These are phyloP conservation scores for Fibroporia radiculosa DNA, from an alignment of 768 basidiomycete genomes.

Conservation along the genomic window DNA sequence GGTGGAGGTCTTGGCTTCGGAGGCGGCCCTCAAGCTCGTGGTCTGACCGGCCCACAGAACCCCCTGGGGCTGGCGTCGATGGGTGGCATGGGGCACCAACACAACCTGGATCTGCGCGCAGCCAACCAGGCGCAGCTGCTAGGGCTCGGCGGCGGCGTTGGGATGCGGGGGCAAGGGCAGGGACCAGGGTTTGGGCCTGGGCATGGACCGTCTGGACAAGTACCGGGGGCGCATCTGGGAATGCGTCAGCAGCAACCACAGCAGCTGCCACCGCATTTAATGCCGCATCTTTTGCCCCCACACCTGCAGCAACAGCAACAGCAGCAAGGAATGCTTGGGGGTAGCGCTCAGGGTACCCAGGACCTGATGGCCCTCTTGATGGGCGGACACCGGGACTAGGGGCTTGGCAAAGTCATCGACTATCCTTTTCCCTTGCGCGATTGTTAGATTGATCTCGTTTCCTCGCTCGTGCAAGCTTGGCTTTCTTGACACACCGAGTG, in stretches of 20 bases:
- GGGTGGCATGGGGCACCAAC: constrained; percentile 44
- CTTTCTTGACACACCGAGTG: neutral
- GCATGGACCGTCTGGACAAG: constrained; percentile 33
- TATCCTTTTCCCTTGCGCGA: neutral
- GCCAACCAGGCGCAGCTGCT: constrained; percentile 40
- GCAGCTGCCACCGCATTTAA: constrained; percentile 47
- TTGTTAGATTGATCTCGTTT: neutral
- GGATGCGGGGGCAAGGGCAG: constrained; percentile 39
- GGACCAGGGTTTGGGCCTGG: constrained; percentile 42
- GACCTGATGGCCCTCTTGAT: constrained; percentile 82
- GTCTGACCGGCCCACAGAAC: constrained; percentile 38
- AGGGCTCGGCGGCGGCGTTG: constrained; percentile 37
- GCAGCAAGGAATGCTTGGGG: constrained; percentile 44
- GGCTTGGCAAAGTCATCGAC: neutral
- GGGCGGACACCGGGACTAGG: constrained; percentile 69
- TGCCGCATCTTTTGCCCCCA: constrained; percentile 37
- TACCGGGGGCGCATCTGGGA: constrained; percentile 32
- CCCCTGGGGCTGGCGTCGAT: constrained; percentile 40
- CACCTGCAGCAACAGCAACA: constrained; percentile 65
- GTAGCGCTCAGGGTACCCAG: constrained; percentile 51
- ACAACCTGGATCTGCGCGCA: constrained; percentile 46
- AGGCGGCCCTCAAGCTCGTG: constrained; percentile 39
- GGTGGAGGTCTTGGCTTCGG: constrained; percentile 19
- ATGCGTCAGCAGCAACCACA: constrained; percentile 42
- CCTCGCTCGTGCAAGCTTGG: neutral